These are phyloP conservation scores for Pleurotus tuoliensis DNA, from an alignment of 768 basidiomycete genomes.

Conservation along the genomic window DNA sequence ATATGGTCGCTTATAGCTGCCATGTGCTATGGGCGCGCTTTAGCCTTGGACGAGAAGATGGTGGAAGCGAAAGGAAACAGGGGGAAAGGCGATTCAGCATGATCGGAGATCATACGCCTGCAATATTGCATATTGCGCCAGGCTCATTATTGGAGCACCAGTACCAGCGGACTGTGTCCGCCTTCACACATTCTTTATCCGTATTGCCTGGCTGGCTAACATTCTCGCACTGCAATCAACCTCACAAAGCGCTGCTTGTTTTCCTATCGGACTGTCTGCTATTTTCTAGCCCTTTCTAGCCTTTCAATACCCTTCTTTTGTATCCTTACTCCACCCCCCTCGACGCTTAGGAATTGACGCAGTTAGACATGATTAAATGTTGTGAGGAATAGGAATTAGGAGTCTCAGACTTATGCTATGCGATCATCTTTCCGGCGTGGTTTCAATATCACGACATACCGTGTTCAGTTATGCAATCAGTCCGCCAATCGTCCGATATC, in stretches of 20 bases:
- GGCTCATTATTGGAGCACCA: slow-evolving; percentile 4
- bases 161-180: slow-evolving; percentile 10
- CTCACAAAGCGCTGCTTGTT: background rate
- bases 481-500: background rate
- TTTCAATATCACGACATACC: slow-evolving; percentile 4
- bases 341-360: slow-evolving; percentile 4
- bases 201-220: background rate
- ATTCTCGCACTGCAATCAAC: background rate
- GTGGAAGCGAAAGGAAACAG: slow-evolving; percentile 60
- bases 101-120: slow-evolving; percentile 17
- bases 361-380: background rate
- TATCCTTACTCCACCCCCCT: background rate
- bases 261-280: background rate
- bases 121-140: slow-evolving; percentile 2
- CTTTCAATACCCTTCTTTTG: slow-evolving; percentile 6
- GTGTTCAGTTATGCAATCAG: slow-evolving; percentile 1
- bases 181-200: slow-evolving; percentile 3
- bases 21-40: slow-evolving; percentile 62
- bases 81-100: slow-evolving; percentile 56
- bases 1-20: slow-evolving; percentile 76
- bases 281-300: background rate
- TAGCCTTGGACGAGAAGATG: slow-evolving; percentile 66
- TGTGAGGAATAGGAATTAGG: background rate
- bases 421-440: background rate
- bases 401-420: background rate